These are phyloP conservation scores for Ganoderma multipileum DNA, from an alignment of 1,284 basidiomycete species.

Conservation along the genomic window DNA sequence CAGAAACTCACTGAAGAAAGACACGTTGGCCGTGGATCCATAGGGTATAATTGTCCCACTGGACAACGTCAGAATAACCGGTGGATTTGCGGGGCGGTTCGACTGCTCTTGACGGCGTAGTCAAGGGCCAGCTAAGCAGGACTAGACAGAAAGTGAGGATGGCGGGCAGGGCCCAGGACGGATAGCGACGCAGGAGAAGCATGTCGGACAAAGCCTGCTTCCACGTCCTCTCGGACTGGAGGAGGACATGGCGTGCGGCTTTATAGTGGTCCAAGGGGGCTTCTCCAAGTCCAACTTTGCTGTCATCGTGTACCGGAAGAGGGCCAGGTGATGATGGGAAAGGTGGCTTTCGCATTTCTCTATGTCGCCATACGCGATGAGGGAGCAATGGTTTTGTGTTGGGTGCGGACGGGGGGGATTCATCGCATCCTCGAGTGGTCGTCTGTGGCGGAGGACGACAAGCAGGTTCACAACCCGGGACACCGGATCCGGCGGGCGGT, in stretches of 20 bases:
- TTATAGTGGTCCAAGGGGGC: background rate
- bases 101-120: conserved; percentile 1
- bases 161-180: conserved; percentile 26
- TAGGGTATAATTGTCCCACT: conserved; percentile 43
- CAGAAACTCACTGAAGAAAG: conserved; percentile 55
- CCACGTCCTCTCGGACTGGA: background rate
- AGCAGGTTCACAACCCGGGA: background rate
- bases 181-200: conserved; percentile 19
- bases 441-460: background rate
- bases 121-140: conserved; percentile 27
- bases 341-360: background rate
- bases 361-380: background rate
- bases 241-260: background rate
- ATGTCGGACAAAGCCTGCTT: background rate
- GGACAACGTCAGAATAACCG: conserved; percentile 38
- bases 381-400: background rate
- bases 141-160: conserved; percentile 25
- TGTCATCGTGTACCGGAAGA: background rate
- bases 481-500: background rate
- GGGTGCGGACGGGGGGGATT: background rate
- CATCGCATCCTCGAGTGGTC: background rate
- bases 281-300: background rate
- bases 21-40: conserved; percentile 40
- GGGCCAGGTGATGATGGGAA: background rate
- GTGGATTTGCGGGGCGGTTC: conserved; percentile 39